Percentiles rank a stretch among this genome's conserved stretches.
phyloP scores from a whole-genome alignment of 108 stramenopile species.

The Cyclostephanos invisitatus region DNA sequence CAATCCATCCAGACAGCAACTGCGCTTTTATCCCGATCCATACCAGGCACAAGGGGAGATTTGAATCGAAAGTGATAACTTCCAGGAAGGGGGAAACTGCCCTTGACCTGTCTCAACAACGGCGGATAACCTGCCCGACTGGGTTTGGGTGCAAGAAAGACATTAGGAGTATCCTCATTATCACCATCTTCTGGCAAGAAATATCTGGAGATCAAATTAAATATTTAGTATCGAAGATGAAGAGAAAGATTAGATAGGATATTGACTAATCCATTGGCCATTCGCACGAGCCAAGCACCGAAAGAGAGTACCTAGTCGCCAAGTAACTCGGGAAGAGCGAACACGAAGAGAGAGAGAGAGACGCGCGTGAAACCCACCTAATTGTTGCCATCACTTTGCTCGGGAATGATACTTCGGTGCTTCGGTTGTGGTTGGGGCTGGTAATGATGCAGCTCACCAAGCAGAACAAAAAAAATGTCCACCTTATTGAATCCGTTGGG shows the following conservation, averaged over 20 bases:
- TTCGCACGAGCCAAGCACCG: background rate
- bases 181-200: constrained; percentile 97
- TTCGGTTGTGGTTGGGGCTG: background rate
- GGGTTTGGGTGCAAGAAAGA: constrained; percentile 88
- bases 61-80: constrained; percentile 97
- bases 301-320: background rate
- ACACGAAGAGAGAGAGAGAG: background rate
- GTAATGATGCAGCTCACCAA: background rate
- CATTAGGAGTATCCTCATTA: constrained; percentile 86
- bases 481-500: too few species aligned
- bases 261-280: background rate
- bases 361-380: constrained; percentile 2
- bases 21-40: constrained; percentile 78
- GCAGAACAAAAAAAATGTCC: too few species aligned
- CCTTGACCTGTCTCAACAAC: constrained; percentile 75
- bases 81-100: constrained; percentile 92
- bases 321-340: background rate
- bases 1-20: constrained; percentile 91
- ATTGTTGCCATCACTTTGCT: constrained; percentile 11
- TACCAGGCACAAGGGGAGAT: constrained; percentile 78
- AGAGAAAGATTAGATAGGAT: background rate
- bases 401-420: too few species aligned
- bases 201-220: constrained; percentile 58
- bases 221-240: background rate
- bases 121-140: constrained; percentile 75